phyloP scores from a whole-genome alignment of 83 land plant genomes.

The Thuja plicata region DNA sequence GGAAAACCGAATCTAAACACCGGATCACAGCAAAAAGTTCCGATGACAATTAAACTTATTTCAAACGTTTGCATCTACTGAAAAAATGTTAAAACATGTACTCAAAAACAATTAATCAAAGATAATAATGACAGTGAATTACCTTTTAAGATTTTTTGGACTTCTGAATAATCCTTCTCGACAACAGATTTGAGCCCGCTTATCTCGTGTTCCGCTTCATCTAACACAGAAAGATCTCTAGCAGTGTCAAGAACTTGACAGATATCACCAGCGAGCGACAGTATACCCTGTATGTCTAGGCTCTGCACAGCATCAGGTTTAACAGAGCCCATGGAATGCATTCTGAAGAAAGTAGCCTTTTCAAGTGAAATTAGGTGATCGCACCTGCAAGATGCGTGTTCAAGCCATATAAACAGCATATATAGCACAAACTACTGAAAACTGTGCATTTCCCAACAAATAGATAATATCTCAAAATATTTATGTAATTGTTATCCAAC shows the following conservation, averaged over 20 bases:
- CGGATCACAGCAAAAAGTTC: no score
- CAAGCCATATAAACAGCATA: no score
- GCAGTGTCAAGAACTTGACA: neutral
- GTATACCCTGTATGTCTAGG: neutral
- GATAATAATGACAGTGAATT: neutral
- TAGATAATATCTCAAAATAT: no score
- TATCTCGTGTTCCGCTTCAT: neutral
- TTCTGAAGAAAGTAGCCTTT: neutral
- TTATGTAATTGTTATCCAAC: no score
- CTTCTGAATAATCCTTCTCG: neutral
- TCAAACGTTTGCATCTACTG: no score
- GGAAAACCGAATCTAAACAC: neutral
- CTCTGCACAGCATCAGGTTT: neutral
- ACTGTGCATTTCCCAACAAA: no score
- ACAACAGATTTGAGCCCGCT: neutral
- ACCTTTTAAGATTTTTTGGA: constrained; percentile 1
- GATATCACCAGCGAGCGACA: neutral
- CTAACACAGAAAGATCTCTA: neutral
- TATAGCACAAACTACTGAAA: no score
- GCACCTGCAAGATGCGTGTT: neutral
- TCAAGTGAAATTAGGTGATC: neutral
- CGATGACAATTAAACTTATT: no score
- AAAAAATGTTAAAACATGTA: no score
- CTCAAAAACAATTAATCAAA: no score
- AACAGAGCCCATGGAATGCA: neutral